Base-by-base conservation (phyloP, 2,329 filamentous ascomycete genomes). In the Pestalotiopsis sp. region DNA sequence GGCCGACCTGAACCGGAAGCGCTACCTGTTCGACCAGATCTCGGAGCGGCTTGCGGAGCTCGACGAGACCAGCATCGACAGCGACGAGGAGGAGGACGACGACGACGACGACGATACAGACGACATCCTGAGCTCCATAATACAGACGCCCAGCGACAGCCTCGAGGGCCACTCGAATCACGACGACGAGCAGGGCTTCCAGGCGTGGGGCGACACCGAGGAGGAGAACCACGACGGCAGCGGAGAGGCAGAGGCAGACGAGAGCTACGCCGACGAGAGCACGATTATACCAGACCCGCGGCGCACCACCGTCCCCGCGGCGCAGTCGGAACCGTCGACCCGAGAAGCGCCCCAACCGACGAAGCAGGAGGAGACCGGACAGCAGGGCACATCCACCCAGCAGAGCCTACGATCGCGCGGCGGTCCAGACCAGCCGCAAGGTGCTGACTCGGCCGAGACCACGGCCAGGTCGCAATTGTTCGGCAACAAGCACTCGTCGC, bases 21-120 rank as follows among this genome's bases (percentile, higher is more conserved):
- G 90, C 67, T 89, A 92, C 44, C 76, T 88, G 4, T 83, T 94
- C 64, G 91, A 92, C 73, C 83, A 86, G 66, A 78, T 95, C 56
- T 82, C 87, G 57, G 88, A 92, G 72, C 83, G 90, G 48, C 78
- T 95, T 70, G 83, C 89, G 68, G 92, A 94, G 73, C 77, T 94
- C 10, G 86, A 89, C 72, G 88, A 92, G 71, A 84, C 92, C 67
- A 79, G 75, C 75, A 81, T 82, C 38, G 81, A 84, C 24, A 78
- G 76, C 20, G 75, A 79, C 20, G 77, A 78, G 14, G 77, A 78
- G 39, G 73, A 72, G 38, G 73, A 80, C 9, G 78, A 80, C 4
- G 79, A 78, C 1, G 78, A 81, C 6, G 88, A 90, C 74, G 88
- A 90, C 70, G 79, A 78, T 1, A 78, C 81, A 6, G 88, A 90